Evolutionary conservation across 352 stramenopile genomes (phyloP).

Genomic region (Blastocystis sp.): DNA sequence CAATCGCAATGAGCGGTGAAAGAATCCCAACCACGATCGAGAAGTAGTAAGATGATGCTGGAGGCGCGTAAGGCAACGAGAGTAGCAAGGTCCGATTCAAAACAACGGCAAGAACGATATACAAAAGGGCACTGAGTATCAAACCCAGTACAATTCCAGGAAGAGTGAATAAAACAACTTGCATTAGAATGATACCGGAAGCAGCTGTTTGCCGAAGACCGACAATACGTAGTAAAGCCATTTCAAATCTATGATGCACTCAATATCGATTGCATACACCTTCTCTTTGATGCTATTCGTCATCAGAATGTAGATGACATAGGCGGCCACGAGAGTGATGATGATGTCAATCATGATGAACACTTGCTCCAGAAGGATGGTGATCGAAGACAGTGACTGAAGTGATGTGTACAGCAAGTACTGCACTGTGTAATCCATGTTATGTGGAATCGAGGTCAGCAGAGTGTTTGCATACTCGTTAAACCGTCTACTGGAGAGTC

Average conservation of each 20-base stretch:
- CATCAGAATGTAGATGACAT: slow-evolving; percentile 44
- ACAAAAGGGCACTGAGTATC: not conserved
- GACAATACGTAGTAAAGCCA: slow-evolving; percentile 23
- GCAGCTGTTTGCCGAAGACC: not conserved
- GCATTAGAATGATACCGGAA: not conserved
- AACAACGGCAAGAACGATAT: not conserved
- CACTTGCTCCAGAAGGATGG: slow-evolving; percentile 20
- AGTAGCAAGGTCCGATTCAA: not conserved
- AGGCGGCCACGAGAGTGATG: slow-evolving; percentile 39
- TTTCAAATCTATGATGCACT: not conserved
- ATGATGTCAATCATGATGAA: slow-evolving; percentile 55
- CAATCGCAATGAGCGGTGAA: not conserved
- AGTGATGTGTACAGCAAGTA: slow-evolving; percentile 26
- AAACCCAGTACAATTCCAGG: slow-evolving; percentile 23
- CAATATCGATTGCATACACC: not conserved
- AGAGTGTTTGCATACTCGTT: slow-evolving; percentile 18
- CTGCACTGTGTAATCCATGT: not conserved
- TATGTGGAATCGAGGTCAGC: not conserved
- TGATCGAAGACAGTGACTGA: slow-evolving; percentile 19
- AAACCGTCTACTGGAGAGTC: not conserved
- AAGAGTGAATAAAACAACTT: slow-evolving; percentile 44
- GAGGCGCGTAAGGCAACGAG: not conserved
- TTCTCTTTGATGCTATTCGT: slow-evolving; percentile 12
- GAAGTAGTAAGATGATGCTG: not conserved
- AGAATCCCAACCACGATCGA: not conserved